These are phyloP conservation scores for Ophiocordyceps unilateralis DNA, from an alignment of 2,329 filamentous ascomycete genomes.

Conservation along the genomic window DNA sequence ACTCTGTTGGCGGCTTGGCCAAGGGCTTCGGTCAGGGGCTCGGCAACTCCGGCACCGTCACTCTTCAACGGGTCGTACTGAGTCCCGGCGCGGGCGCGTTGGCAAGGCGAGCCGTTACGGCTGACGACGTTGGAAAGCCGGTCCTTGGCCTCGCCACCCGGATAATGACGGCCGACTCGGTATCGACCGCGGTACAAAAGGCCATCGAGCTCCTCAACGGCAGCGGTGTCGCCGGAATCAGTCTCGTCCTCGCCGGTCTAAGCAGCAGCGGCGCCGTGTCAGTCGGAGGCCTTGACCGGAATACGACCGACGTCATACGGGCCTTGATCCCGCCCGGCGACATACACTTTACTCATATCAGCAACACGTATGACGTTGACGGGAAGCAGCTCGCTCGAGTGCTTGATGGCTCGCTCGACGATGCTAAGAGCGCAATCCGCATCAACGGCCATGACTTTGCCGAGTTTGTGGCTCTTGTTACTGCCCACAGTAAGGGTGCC, in stretches of 20 bases:
- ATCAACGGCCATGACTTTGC: conserved; percentile 2
- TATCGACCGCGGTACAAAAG: conserved; percentile 13
- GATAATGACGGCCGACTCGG: conserved; percentile 9
- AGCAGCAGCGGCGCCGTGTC: conserved; percentile 8
- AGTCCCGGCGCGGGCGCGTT: background rate
- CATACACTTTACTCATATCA: conserved; percentile 10
- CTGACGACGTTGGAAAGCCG: background rate
- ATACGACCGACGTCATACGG: background rate
- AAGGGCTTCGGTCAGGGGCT: conserved; percentile 18
- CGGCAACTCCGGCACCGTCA: conserved; percentile 14
- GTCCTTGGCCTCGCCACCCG: no score
- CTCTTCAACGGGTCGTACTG: conserved; percentile 11
- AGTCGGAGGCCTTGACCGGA: conserved; percentile 1
- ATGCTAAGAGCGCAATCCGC: background rate
- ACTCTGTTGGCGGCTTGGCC: conserved; percentile 16
- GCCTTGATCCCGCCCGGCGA: conserved; percentile 5
- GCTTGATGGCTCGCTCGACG: conserved; percentile 5
- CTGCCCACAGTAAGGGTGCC: conserved; percentile 1
- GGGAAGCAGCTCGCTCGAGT: conserved; percentile 6
- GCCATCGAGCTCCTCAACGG: conserved; percentile 14
- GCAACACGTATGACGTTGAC: conserved; percentile 12
- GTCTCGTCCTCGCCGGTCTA: conserved; percentile 11
- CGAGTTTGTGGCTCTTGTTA: conserved; percentile 1
- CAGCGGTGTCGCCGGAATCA: conserved; percentile 15
- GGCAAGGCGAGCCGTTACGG: background rate